phyloP scores from a whole-genome alignment of 2,329 filamentous ascomycete genomes.

The Fusarium duplospermum region DNA sequence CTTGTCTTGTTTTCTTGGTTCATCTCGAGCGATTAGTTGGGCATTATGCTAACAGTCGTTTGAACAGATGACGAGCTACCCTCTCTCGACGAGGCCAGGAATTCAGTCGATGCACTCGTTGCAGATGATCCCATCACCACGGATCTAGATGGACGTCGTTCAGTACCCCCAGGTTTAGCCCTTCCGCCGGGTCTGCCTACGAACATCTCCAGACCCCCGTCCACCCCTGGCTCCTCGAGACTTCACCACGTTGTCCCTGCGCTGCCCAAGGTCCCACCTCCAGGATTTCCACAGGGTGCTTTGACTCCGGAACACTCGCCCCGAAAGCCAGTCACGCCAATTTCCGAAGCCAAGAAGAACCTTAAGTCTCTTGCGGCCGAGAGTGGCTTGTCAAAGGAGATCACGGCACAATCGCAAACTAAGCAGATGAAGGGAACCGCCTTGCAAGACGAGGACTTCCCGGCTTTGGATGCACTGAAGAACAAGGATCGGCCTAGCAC shows the following conservation, averaged over 20 bases:
- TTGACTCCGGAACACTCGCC: slow-evolving; percentile 51
- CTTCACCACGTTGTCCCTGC: slow-evolving; percentile 41
- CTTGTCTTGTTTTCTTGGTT: slow-evolving; percentile 41
- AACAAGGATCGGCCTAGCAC: slow-evolving; percentile 50
- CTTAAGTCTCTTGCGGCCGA: slow-evolving; percentile 60
- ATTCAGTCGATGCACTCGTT: slow-evolving; percentile 76
- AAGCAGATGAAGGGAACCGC: slow-evolving; percentile 42
- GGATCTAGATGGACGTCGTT: slow-evolving; percentile 29
- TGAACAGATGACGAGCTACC: slow-evolving; percentile 70
- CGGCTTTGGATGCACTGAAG: slow-evolving; percentile 63
- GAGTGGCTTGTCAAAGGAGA: slow-evolving; percentile 60
- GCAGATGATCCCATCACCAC: slow-evolving; percentile 61
- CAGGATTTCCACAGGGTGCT: slow-evolving; percentile 41
- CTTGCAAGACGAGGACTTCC: slow-evolving; percentile 72
- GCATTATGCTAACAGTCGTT: slow-evolving; percentile 56
- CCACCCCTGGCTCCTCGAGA: slow-evolving; percentile 34
- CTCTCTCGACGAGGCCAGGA: slow-evolving; percentile 69
- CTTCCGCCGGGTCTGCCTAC: slow-evolving; percentile 36
- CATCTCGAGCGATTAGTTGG: slow-evolving; percentile 34
- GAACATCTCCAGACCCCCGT: slow-evolving; percentile 35
- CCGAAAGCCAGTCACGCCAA: slow-evolving; percentile 40
- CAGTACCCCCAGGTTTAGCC: slow-evolving; percentile 48
- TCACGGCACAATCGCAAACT: slow-evolving; percentile 52
- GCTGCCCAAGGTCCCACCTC: slow-evolving; percentile 42
- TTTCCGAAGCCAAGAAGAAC: slow-evolving; percentile 54